A percentile compares a stretch with the other conserved stretches of the same genome.
These are phyloP conservation scores for Vicia sativa DNA, from an alignment of 306 rosid species.

Conservation along the genomic window DNA sequence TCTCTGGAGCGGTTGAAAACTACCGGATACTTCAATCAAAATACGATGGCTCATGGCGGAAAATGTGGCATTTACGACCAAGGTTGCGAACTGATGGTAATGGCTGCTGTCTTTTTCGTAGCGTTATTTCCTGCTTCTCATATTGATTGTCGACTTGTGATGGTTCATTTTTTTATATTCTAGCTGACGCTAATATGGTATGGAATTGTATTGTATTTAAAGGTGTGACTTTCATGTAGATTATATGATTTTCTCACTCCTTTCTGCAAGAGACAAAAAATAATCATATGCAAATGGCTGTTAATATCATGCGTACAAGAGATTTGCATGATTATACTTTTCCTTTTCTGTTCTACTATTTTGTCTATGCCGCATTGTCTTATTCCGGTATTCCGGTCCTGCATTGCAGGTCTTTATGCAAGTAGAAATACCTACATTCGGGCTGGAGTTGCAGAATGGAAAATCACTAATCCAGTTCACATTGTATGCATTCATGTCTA, in stretches of 20 bases:
- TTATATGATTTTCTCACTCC: conserved; percentile 4
- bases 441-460: conserved; percentile 93
- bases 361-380: conserved; percentile 34
- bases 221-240: conserved; percentile 3
- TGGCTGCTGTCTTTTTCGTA: conserved; percentile 26
- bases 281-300: conserved; percentile 2
- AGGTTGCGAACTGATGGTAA: conserved; percentile 92
- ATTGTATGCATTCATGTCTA: conserved; percentile 58
- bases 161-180: conserved; percentile 12
- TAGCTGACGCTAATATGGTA: conserved; percentile 1
- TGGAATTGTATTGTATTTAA: conserved; percentile 5
- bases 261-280: neutral
- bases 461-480: conserved; percentile 84
- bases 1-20: conserved; percentile 75
- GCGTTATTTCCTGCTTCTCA: conserved; percentile 18
- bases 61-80: conserved; percentile 93
- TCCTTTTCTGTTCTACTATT: conserved; percentile 2
- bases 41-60: conserved; percentile 86
- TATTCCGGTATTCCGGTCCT: conserved; percentile 28
- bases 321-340: conserved; percentile 6
- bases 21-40: conserved; percentile 73
- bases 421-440: conserved; percentile 97
- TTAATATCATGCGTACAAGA: conserved; percentile 13
- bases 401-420: conserved; percentile 76
- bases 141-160: conserved; percentile 1